Evolutionary conservation across 2,329 filamentous ascomycete species (phyloP), one percentile per base, ranked within the genome.

Genomic region (Truncatella angustata): DNA sequence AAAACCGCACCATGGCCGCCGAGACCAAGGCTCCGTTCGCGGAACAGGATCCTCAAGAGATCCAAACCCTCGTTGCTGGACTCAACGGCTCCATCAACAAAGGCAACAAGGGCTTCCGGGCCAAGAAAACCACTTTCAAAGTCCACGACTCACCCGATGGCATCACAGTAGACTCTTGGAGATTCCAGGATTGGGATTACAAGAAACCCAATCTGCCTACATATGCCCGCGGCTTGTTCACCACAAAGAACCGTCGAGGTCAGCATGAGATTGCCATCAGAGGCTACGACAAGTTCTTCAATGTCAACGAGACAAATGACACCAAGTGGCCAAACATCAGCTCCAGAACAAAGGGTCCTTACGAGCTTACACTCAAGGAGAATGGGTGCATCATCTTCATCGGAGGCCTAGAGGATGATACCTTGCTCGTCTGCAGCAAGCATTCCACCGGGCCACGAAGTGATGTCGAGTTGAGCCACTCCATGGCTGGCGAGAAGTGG

Each of bases 381-480:
- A 99, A 99, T 64, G 94, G 94, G n/a, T 99, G 94, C 70, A 99
- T 99, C 70, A 97, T 99, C 60, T 99, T 99, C 74, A 85, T 99
- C 40, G 87, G 91, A 14, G 94, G 92, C 12, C 77, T 99, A 20
- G 90, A 95, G 63, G 92, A 97, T 63, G 92, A 84, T 32, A 91
- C 90, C 1, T 76, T 99, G 9, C 77, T 99, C 6, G 92, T 99
- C n/a, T 97, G 93, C 81, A 97, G 93, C 78, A 99, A 99, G 67
- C 94, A 99, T 69, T 97, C 94, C 0, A 97, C 92, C 0, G 94
- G 94, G 5, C 76, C 83, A 21, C 82, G 93, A n/a, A 72, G 71
- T 20, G 90, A 95, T 65, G 72, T 77, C 4, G 79, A 85, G 26
- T 59, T 88, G 52, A 97, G 90, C 71, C 94, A 99, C 74, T 90